Percentiles rank a stretch among this genome's conserved stretches.
Conservation (phyloP, 2,329 filamentous ascomycete species). For the Fusarium subtropicale region DNA sequence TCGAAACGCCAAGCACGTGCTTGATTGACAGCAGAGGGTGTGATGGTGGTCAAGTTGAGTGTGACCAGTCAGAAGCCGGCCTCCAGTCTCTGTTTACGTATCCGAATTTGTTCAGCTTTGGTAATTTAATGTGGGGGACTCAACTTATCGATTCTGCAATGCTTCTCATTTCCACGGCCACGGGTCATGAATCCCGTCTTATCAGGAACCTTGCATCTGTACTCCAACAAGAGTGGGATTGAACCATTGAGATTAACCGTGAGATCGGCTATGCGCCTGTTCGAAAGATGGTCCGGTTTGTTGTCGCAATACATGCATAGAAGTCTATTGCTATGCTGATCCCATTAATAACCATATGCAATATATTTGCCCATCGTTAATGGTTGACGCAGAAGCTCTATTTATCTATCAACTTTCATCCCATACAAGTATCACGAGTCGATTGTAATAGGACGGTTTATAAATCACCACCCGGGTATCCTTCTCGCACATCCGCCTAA, state of each 20-base stretch:
- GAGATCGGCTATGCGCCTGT: background rate
- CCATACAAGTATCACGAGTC: background rate
- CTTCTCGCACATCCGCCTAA: background rate
- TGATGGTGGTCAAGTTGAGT: slow-evolving; percentile 14
- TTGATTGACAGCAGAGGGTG: slow-evolving; percentile 15
- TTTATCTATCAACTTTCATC: background rate
- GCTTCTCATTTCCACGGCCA: slow-evolving; percentile 32
- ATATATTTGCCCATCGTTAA: background rate
- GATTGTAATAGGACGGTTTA: background rate
- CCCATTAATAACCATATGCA: too few relatives aligned
- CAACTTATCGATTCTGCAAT: slow-evolving; percentile 34
- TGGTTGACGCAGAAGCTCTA: background rate
- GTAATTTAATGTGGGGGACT: slow-evolving; percentile 37
- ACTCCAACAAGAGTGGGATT: slow-evolving; percentile 26
- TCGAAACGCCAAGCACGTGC: slow-evolving; percentile 40
- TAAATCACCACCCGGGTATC: background rate
- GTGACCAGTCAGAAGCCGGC: slow-evolving; percentile 43
- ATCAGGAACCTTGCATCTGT: slow-evolving; percentile 37
- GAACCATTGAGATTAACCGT: slow-evolving; percentile 1
- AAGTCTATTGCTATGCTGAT: background rate
- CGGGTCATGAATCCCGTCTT: slow-evolving; percentile 30
- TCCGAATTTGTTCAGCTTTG: slow-evolving; percentile 52
- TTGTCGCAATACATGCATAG: background rate
- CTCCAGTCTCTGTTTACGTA: slow-evolving; percentile 50
- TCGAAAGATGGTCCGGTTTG: background rate